Conservation (phyloP, 345 rosid genomes). For the Lepidium africanum region DNA sequence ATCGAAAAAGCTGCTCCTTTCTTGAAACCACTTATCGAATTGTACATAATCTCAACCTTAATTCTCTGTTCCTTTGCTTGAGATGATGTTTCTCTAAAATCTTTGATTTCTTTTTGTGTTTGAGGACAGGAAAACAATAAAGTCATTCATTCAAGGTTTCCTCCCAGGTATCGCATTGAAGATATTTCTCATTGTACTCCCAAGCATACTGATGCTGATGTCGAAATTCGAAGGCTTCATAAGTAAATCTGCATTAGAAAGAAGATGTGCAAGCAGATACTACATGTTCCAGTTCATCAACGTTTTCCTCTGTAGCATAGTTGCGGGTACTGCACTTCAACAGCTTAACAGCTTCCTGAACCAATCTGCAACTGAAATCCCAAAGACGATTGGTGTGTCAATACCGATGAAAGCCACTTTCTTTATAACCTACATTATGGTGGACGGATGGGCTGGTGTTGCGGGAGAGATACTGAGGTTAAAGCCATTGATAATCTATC, state of each 20-base stretch:
- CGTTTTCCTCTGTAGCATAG: constrained; percentile 93
- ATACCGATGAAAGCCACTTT: constrained; percentile 98
- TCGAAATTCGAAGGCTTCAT: constrained; percentile 93
- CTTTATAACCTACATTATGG: constrained; percentile 93
- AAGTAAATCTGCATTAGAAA: constrained; percentile 62
- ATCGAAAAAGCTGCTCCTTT: constrained; percentile 84
- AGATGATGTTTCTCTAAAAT: neutral
- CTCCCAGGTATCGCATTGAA: constrained; percentile 96
- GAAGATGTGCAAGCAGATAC: constrained; percentile 75
- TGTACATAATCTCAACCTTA: constrained; percentile 28
- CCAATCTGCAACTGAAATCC: constrained; percentile 85
- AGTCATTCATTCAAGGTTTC: constrained; percentile 89
- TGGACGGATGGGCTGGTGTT: constrained; percentile 98
- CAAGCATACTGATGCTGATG: constrained; percentile 82
- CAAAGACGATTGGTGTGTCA: constrained; percentile 77
- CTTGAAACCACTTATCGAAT: constrained; percentile 66
- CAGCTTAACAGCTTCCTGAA: constrained; percentile 73
- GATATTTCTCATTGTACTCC: constrained; percentile 79
- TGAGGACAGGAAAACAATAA: constrained; percentile 52
- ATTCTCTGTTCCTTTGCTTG: neutral
- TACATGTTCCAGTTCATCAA: constrained; percentile 80
- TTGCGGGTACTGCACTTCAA: constrained; percentile 89
- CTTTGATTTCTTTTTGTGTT: neutral
- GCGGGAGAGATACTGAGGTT: constrained; percentile 88
- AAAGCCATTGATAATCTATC: constrained; percentile 73